phyloP scores from a whole-genome alignment of 2,329 filamentous ascomycete species.

The Arthrobotrys pseudoclavata region DNA sequence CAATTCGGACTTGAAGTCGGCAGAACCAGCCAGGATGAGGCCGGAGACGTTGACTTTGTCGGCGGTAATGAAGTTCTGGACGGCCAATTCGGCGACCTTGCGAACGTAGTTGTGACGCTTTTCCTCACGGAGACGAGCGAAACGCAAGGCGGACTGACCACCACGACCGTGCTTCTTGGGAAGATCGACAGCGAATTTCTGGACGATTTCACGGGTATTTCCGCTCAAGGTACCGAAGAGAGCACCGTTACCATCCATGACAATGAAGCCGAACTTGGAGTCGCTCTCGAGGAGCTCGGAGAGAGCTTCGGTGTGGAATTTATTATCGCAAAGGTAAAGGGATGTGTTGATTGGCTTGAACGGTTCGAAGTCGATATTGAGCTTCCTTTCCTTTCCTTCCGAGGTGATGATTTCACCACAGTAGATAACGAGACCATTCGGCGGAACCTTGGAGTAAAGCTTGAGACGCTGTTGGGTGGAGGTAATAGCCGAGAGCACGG shows the following conservation, averaged over 20 bases:
- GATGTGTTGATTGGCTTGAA: constrained; percentile 99
- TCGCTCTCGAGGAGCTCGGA: constrained; percentile 98
- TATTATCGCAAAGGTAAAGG: constrained; percentile 99
- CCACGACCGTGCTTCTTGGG: constrained; percentile 99
- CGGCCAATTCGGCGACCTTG: constrained; percentile 96
- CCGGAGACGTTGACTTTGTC: constrained; percentile 99
- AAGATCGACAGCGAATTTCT: constrained; percentile 98
- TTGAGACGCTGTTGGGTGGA: constrained; percentile 99
- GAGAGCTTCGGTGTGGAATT: constrained; percentile 97
- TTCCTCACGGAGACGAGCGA: constrained; percentile 98
- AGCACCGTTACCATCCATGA: constrained; percentile 99
- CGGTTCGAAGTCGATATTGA: constrained; percentile 99
- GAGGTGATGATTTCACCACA: constrained; percentile 99
- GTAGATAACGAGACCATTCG: constrained; percentile 97
- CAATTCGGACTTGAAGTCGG: constrained; percentile 99
- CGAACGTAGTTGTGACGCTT: constrained; percentile 99
- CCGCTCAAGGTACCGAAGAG: constrained; percentile 97
- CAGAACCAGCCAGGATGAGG: constrained; percentile 93
- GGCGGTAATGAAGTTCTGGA: constrained; percentile 98
- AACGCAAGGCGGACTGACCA: constrained; percentile 99
- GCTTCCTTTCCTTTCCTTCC: constrained; percentile 98
- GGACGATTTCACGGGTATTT: constrained; percentile 94
- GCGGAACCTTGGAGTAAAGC: constrained; percentile 98
- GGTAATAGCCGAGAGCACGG: constrained; percentile 96
- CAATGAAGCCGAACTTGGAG: constrained; percentile 99